A percentile compares a stretch with the other conserved stretches of the same genome.
These are phyloP conservation scores for Neonectria ditissima DNA, from an alignment of 2,329 filamentous ascomycete species.

Conservation along the genomic window DNA sequence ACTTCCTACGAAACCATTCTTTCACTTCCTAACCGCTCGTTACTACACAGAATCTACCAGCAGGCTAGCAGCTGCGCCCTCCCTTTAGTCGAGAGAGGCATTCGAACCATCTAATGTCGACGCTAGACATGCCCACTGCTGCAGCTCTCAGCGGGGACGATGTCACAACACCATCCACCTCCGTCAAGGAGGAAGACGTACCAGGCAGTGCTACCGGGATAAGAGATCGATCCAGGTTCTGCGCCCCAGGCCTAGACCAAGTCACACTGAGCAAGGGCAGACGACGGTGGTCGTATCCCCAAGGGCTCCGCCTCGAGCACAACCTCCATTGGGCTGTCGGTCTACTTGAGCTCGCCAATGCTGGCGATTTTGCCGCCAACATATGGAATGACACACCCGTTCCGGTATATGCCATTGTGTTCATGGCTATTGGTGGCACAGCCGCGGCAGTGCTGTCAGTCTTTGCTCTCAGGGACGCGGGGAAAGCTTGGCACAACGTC, in stretches of 20 bases:
- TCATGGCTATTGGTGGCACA: slow-evolving; percentile 66
- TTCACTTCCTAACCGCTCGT: not conserved
- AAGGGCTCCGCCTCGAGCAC: slow-evolving; percentile 42
- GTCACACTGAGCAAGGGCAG: slow-evolving; percentile 31
- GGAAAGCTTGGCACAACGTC: slow-evolving; percentile 59
- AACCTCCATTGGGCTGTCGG: slow-evolving; percentile 54
- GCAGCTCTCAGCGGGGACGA: not conserved
- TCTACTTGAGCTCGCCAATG: slow-evolving; percentile 67
- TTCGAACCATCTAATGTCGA: not conserved
- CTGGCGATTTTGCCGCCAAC: slow-evolving; percentile 68
- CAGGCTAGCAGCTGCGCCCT: not conserved
- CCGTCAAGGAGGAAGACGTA: not conserved
- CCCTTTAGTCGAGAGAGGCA: too few species aligned
- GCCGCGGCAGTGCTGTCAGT: slow-evolving; percentile 57
- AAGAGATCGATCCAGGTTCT: not conserved
- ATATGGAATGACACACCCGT: slow-evolving; percentile 66
- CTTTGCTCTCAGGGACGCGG: slow-evolving; percentile 60
- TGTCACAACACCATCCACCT: not conserved
- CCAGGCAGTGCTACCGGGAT: not conserved
- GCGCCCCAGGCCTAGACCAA: slow-evolving; percentile 20
- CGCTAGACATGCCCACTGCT: not conserved
- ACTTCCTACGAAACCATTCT: not conserved
- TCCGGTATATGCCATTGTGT: slow-evolving; percentile 58
- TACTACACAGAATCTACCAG: not conserved
- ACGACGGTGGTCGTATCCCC: slow-evolving; percentile 25